These are phyloP conservation scores for Trichoderma virens DNA, from an alignment of 495 filamentous ascomycete species.

Conservation along the genomic window DNA sequence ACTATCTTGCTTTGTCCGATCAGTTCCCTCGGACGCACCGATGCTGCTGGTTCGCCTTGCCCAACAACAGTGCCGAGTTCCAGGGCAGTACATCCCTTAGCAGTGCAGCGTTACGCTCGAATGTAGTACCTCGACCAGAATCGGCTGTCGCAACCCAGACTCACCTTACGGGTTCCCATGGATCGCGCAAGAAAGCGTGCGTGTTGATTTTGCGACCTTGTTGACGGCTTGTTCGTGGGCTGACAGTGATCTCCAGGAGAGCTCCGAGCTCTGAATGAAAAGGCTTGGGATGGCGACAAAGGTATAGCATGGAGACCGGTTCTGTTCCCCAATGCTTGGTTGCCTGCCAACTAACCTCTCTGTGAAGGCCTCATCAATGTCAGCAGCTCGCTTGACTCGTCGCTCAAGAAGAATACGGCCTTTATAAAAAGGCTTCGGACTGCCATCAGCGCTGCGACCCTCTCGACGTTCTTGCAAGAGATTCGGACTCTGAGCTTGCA, in stretches of 20 bases:
- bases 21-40: constrained; percentile 44
- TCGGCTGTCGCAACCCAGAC: constrained; percentile 7
- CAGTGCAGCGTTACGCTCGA: constrained; percentile 26
- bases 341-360: background rate
- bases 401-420: constrained; percentile 97
- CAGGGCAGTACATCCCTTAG: constrained; percentile 40
- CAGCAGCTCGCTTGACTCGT: constrained; percentile 79
- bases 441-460: constrained; percentile 68
- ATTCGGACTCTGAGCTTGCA: constrained; percentile 87
- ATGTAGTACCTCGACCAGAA: constrained; percentile 25
- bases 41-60: constrained; percentile 40
- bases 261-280: constrained; percentile 76
- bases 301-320: constrained; percentile 46
- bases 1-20: background rate
- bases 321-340: background rate
- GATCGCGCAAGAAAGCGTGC: constrained; percentile 79
- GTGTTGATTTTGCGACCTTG: constrained; percentile 16
- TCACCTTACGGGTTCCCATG: constrained; percentile 45
- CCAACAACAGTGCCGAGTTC: constrained; percentile 37
- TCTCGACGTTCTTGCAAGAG: constrained; percentile 81
- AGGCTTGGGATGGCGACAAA: constrained; percentile 80
- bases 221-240: background rate
- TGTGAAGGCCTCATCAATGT: constrained; percentile 45
- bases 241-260: constrained; percentile 52
- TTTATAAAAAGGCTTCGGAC: constrained; percentile 97